Evolutionary conservation across 2,329 filamentous ascomycete species (phyloP).

Genomic region (Tolypocladium sp.): DNA sequence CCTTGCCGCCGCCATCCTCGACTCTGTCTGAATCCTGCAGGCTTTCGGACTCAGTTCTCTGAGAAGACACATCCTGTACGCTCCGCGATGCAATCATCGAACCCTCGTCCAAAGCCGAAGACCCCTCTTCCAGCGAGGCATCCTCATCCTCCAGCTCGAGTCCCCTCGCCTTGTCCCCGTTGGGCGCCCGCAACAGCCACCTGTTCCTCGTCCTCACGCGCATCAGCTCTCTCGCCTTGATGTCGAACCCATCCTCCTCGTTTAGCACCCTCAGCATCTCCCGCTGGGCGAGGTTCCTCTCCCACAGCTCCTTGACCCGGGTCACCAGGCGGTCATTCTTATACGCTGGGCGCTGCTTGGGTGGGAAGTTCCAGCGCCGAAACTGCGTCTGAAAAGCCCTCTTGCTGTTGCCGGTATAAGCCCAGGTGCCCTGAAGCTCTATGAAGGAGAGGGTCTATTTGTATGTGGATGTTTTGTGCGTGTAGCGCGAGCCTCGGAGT

Average conservation of each 20-base stretch:
- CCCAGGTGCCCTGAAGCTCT: neutral
- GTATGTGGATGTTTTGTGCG: neutral
- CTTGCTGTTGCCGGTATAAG: slow-evolving; percentile 42
- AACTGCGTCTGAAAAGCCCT: slow-evolving; percentile 70
- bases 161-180: slow-evolving; percentile 41
- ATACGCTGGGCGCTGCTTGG: slow-evolving; percentile 62
- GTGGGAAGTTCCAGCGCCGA: slow-evolving; percentile 70
- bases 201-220: slow-evolving; percentile 60
- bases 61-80: neutral
- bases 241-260: slow-evolving; percentile 60
- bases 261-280: slow-evolving; percentile 66
- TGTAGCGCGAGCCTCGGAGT: neutral
- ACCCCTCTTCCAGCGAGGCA: slow-evolving; percentile 7
- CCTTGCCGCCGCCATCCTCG: neutral
- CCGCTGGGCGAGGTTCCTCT: slow-evolving; percentile 59
- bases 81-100: neutral
- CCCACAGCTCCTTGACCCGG: slow-evolving; percentile 70
- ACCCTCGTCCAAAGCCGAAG: slow-evolving; percentile 2
- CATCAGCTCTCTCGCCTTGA: slow-evolving; percentile 63
- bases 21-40: neutral
- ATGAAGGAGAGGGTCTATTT: neutral
- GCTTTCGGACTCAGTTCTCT: neutral
- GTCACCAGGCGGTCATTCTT: slow-evolving; percentile 59
- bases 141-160: slow-evolving; percentile 4
- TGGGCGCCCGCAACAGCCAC: slow-evolving; percentile 54